Conservation (phyloP, 257 asterid genomes). For the Schizonepeta tenuifolia region DNA sequence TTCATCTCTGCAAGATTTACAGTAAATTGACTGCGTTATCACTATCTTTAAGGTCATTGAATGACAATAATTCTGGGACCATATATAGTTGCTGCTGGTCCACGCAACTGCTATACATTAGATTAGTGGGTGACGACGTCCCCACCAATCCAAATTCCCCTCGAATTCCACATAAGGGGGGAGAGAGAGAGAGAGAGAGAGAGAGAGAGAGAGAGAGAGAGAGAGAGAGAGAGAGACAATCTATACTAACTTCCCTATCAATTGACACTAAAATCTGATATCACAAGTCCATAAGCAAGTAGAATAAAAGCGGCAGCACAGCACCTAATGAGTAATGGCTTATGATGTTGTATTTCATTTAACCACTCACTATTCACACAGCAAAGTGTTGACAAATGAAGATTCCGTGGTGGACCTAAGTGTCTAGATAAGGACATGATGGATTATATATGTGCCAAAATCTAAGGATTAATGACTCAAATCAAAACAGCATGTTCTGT, state of each 20-base stretch:
- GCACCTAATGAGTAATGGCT: neutral
- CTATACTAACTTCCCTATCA: conserved; percentile 5
- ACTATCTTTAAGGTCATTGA: neutral
- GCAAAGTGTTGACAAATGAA: conserved; percentile 28
- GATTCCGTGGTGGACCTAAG: conserved; percentile 38
- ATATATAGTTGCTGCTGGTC: conserved; percentile 6
- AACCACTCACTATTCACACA: conserved; percentile 1
- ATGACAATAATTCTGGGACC: conserved; percentile 26
- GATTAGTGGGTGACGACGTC: neutral
- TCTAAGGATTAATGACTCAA: conserved; percentile 8
- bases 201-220: neutral
- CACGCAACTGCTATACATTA: neutral
- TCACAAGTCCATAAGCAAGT: neutral
- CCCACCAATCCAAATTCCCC: conserved; percentile 20
- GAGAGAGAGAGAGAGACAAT: too few relatives aligned
- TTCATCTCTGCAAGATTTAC: neutral
- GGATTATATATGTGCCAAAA: neutral
- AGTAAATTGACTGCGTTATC: neutral
- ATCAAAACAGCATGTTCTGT: conserved; percentile 16
- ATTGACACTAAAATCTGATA: conserved; percentile 1
- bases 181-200: neutral
- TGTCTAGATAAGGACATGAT: conserved; percentile 17
- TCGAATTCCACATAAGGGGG: neutral
- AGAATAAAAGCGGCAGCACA: neutral
- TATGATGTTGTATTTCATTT: neutral